Evolutionary conservation across 2,329 filamentous ascomycete genomes (phyloP).

Genomic region (Dactylellina haptotyla): DNA sequence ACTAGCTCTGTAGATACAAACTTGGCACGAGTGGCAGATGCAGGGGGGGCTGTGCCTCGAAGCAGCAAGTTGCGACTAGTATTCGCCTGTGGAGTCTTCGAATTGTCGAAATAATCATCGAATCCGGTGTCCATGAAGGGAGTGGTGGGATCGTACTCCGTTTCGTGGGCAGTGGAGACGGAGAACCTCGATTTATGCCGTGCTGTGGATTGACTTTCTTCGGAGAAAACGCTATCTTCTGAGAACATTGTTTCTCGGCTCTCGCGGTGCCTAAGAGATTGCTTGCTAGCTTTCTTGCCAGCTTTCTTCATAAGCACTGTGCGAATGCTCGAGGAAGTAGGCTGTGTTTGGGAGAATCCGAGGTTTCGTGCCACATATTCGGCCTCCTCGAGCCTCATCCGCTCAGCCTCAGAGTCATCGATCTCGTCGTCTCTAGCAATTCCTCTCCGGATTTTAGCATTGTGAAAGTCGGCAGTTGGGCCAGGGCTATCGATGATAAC

Average conservation of each 20-base stretch:
- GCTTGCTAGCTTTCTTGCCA: slow-evolving; percentile 31
- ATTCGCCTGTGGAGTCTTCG: slow-evolving; percentile 43
- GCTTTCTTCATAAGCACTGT: slow-evolving; percentile 27
- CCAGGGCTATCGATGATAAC: slow-evolving; percentile 53
- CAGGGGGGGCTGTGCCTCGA: slow-evolving; percentile 22
- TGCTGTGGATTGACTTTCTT: slow-evolving; percentile 38
- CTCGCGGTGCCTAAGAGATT: slow-evolving; percentile 31
- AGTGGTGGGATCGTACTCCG: slow-evolving; percentile 35
- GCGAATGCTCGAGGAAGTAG: slow-evolving; percentile 24
- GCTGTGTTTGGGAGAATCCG: slow-evolving; percentile 46
- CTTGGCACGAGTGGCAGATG: slow-evolving; percentile 34
- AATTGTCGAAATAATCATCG: slow-evolving; percentile 52
- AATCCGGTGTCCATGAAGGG: slow-evolving; percentile 49
- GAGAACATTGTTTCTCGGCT: slow-evolving; percentile 53
- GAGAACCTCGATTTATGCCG: slow-evolving; percentile 43
- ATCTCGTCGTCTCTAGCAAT: slow-evolving; percentile 31
- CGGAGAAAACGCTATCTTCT: slow-evolving; percentile 45
- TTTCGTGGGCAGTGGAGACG: slow-evolving; percentile 40
- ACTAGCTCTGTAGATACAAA: slow-evolving; percentile 52
- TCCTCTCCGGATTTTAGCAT: slow-evolving; percentile 26
- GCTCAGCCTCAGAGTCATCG: slow-evolving; percentile 34
- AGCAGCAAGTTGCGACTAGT: slow-evolving; percentile 43
- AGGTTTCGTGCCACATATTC: slow-evolving; percentile 53
- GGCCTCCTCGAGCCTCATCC: slow-evolving; percentile 41
- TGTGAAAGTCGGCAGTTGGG: slow-evolving; percentile 48